Percentiles rank a stretch among this genome's conserved stretches.
These are phyloP conservation scores for Lyophyllum semitale DNA, from an alignment of 768 basidiomycete species.

Conservation along the genomic window DNA sequence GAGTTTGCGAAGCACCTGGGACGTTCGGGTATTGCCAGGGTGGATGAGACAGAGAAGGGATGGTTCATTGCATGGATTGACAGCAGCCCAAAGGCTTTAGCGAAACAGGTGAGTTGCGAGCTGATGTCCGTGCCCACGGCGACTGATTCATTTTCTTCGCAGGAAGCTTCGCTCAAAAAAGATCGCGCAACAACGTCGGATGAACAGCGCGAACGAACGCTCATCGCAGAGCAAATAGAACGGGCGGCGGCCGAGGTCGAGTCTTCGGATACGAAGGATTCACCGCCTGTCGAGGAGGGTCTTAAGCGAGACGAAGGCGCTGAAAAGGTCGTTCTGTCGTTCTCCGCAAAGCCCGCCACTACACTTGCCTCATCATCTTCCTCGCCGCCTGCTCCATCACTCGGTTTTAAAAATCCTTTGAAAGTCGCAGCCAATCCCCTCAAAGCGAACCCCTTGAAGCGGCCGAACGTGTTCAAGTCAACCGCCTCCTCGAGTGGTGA, in stretches of 20 bases:
- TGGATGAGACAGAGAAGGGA: slow-evolving; percentile 98
- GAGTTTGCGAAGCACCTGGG: slow-evolving; percentile 93
- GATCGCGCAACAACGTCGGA: slow-evolving; percentile 90
- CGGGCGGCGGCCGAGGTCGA: slow-evolving; percentile 62
- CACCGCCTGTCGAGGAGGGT: slow-evolving; percentile 53
- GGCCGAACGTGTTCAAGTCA: slow-evolving; percentile 74
- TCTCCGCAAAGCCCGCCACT: slow-evolving; percentile 56
- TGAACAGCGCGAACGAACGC: slow-evolving; percentile 88
- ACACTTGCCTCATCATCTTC: slow-evolving; percentile 24
- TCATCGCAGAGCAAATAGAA: slow-evolving; percentile 93
- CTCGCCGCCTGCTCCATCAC: slow-evolving; percentile 31
- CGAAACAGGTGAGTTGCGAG: slow-evolving; percentile 66
- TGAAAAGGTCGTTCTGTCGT: slow-evolving; percentile 76
- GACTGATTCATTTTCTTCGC: slow-evolving; percentile 12
- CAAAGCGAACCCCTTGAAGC: slow-evolving; percentile 71
- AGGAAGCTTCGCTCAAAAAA: slow-evolving; percentile 89
- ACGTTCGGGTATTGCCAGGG: slow-evolving; percentile 80
- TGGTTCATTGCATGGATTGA: slow-evolving; percentile 99
- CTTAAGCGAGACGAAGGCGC: slow-evolving; percentile 71
- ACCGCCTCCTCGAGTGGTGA: slow-evolving; percentile 36
- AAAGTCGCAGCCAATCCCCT: slow-evolving; percentile 61
- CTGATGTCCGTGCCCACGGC: neutral
- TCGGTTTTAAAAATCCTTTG: slow-evolving; percentile 64
- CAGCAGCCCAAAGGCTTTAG: slow-evolving; percentile 90
- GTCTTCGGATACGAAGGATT: slow-evolving; percentile 33